Conservation (phyloP, 1,284 basidiomycete genomes). For the Sporisorium scitamineum region DNA sequence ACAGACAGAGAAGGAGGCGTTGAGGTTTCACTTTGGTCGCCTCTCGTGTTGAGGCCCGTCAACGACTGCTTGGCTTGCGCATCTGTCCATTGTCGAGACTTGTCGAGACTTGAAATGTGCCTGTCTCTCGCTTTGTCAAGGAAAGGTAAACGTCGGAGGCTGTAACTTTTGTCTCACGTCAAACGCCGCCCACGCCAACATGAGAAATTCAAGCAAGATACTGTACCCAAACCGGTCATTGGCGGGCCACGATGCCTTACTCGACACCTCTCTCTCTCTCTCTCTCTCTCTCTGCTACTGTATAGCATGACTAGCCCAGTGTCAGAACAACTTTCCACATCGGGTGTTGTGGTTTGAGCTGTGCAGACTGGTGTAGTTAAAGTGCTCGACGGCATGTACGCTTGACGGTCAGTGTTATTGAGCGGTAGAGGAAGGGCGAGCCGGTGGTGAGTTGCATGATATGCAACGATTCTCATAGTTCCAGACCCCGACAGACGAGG, state of each 20-base stretch:
- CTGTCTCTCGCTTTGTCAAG: background rate
- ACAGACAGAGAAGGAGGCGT: background rate
- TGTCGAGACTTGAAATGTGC: background rate
- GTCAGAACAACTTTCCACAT: too few relatives aligned
- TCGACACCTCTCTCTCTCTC: too few relatives aligned
- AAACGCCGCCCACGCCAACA: conserved; percentile 21
- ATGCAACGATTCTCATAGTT: background rate
- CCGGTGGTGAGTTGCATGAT: too few relatives aligned
- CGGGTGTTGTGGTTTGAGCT: too few relatives aligned
- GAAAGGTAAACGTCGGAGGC: conserved; percentile 12
- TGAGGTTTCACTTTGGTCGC: background rate
- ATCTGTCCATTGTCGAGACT: too few relatives aligned
- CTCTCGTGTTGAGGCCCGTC: too few relatives aligned
- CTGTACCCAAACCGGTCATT: background rate
- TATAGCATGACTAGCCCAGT: too few relatives aligned
- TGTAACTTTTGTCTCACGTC: conserved; percentile 33
- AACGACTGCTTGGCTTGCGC: background rate
- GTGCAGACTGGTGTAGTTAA: too few relatives aligned
- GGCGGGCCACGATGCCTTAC: background rate
- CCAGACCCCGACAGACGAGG: background rate
- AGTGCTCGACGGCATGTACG: too few relatives aligned
- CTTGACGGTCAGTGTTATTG: too few relatives aligned
- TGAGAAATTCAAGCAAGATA: background rate
- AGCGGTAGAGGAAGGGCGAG: too few relatives aligned
- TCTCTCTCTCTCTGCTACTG: too few relatives aligned